These are phyloP conservation scores for Paraphoma chrysanthemicola DNA, from an alignment of 2,329 filamentous ascomycete genomes.

Conservation along the genomic window DNA sequence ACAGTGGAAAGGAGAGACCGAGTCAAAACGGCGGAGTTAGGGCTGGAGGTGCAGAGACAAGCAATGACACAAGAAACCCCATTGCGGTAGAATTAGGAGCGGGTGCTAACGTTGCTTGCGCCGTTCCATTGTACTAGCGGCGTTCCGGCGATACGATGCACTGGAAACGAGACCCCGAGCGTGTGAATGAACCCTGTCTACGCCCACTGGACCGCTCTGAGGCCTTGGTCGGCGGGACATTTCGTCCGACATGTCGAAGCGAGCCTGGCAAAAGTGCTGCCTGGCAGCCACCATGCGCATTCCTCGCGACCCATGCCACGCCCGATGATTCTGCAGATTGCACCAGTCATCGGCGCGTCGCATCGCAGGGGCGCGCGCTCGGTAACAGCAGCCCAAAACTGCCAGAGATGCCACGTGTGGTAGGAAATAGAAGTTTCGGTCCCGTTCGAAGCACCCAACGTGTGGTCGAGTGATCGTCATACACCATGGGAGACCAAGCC, in stretches of 20 bases:
- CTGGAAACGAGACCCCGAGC: neutral
- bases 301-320: neutral
- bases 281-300: slow-evolving; percentile 7
- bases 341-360: neutral
- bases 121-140: slow-evolving; percentile 1
- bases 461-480: neutral
- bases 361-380: neutral
- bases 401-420: neutral
- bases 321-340: neutral
- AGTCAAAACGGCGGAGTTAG: slow-evolving; percentile 13
- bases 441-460: neutral
- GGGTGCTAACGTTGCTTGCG: slow-evolving; percentile 11
- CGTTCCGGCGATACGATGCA: slow-evolving; percentile 4
- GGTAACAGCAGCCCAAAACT: neutral
- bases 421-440: neutral
- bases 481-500: neutral
- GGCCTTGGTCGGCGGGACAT: slow-evolving; percentile 1
- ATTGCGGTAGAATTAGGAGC: slow-evolving; percentile 13
- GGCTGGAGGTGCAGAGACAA: slow-evolving; percentile 8
- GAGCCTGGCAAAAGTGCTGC: slow-evolving; percentile 6
- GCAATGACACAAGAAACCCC: slow-evolving; percentile 10
- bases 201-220: neutral
- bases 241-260: slow-evolving; percentile 9
- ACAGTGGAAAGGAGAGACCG: slow-evolving; percentile 3
- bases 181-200: neutral